Percentiles rank a stretch among this genome's conserved stretches.
phyloP scores from a whole-genome alignment of 257 asterid species.

The Paulownia fortunei region DNA sequence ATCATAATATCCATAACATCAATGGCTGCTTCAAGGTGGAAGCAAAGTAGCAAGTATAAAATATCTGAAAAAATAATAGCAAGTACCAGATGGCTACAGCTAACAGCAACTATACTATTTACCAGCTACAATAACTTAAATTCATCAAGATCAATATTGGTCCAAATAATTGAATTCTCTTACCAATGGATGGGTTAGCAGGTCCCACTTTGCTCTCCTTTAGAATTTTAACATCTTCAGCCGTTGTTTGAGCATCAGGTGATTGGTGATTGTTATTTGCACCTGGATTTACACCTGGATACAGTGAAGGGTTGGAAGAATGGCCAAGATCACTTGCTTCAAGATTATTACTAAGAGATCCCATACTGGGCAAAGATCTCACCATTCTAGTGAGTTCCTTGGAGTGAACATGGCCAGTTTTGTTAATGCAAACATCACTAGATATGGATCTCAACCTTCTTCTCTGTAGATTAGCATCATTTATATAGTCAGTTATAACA shows the following conservation, averaged over 20 bases:
- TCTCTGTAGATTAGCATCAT: constrained; percentile 34
- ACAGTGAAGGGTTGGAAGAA: constrained; percentile 15
- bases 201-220: constrained; percentile 44
- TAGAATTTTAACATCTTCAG: constrained; percentile 30
- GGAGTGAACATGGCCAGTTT: constrained; percentile 38
- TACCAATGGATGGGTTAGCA: constrained; percentile 53
- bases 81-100: constrained; percentile 7
- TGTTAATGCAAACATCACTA: constrained; percentile 53
- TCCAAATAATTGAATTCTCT: constrained; percentile 28
- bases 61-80: not conserved
- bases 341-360: constrained; percentile 37
- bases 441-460: constrained; percentile 48
- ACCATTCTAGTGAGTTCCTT: constrained; percentile 45
- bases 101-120: not conserved
- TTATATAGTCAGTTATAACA: constrained; percentile 38
- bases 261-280: constrained; percentile 30
- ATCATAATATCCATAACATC: not conserved
- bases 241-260: constrained; percentile 34
- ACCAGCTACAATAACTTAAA: constrained; percentile 17
- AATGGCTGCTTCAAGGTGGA: not conserved
- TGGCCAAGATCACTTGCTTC: constrained; percentile 29
- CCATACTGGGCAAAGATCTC: constrained; percentile 74
- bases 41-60: not conserved
- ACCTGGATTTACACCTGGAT: constrained; percentile 17
- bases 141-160: not conserved